phyloP scores from a whole-genome alignment of 441 rosid genomes.

The Biscutella auriculata region DNA sequence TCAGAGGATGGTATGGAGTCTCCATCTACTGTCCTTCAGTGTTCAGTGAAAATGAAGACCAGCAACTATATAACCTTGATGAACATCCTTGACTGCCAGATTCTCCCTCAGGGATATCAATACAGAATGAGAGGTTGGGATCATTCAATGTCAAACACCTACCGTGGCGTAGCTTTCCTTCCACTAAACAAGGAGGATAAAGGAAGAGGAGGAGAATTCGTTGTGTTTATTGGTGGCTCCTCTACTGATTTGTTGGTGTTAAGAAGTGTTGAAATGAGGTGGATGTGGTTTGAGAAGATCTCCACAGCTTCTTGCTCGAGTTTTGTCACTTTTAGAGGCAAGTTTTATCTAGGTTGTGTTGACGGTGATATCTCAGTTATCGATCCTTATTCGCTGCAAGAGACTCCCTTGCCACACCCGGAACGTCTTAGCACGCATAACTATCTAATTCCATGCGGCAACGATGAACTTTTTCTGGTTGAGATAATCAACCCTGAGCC shows the following conservation, averaged over 20 bases:
- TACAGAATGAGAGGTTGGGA: neutral
- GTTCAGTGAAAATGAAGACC: conserved; percentile 1
- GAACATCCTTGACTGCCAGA: neutral
- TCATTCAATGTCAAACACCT: neutral
- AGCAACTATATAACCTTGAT: neutral
- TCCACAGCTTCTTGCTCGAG: neutral
- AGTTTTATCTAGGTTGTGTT: neutral
- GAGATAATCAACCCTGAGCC: neutral
- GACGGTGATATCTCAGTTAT: neutral
- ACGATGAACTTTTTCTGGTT: conserved; percentile 12
- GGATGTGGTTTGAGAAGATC: neutral
- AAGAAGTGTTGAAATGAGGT: neutral
- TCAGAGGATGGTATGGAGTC: neutral
- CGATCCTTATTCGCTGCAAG: neutral
- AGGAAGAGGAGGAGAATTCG: neutral
- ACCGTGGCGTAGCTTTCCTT: neutral
- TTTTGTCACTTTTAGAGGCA: neutral
- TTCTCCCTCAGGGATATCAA: neutral
- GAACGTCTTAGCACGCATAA: neutral
- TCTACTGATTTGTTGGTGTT: neutral
- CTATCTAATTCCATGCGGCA: neutral
- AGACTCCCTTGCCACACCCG: neutral
- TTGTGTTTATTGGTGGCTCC: neutral
- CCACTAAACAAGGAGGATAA: neutral
- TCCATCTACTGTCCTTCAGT: neutral